These are phyloP conservation scores for Phytophthora quininea DNA, from an alignment of 352 stramenopile genomes.

Conservation along the genomic window DNA sequence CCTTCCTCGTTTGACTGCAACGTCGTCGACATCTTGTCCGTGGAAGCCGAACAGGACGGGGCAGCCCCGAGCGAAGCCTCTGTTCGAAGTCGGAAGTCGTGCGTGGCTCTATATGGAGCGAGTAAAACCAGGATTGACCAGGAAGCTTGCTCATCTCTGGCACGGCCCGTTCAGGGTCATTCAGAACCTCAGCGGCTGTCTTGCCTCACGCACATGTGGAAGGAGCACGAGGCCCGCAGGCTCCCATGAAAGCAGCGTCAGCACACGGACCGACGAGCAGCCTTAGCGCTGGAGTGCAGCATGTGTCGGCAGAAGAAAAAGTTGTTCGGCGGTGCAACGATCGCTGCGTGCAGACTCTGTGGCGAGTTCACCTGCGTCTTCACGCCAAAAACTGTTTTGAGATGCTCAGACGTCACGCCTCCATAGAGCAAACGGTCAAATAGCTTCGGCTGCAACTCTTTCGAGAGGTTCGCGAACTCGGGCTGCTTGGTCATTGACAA, in stretches of 20 bases:
- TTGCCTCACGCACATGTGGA: conserved; percentile 55
- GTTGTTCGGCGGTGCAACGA: conserved; percentile 27
- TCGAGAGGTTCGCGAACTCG: too few relatives aligned
- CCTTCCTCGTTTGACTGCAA: too few relatives aligned
- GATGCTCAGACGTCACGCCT: too few relatives aligned
- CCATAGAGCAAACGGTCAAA: too few relatives aligned
- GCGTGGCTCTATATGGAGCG: conserved; percentile 3
- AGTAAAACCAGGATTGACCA: not conserved
- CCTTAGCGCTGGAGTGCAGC: conserved; percentile 32
- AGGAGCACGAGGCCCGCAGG: conserved; percentile 1
- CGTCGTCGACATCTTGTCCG: too few relatives aligned
- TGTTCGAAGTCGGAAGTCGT: not conserved
- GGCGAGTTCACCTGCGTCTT: conserved; percentile 26
- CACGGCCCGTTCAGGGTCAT: conserved; percentile 4
- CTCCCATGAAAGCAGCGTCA: conserved; percentile 19
- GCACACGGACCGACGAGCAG: conserved; percentile 13
- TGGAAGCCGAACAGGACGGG: too few relatives aligned
- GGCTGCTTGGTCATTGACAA: too few relatives aligned
- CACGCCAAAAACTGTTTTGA: too few relatives aligned
- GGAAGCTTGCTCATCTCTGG: conserved; percentile 4
- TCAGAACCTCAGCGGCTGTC: too few relatives aligned
- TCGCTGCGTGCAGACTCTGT: conserved; percentile 41
- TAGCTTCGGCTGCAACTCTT: too few relatives aligned
- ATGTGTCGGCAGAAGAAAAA: conserved; percentile 48
- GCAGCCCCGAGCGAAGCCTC: not conserved